phyloP scores from a whole-genome alignment of 148 eudicot species.

The Diospyros lotus region DNA sequence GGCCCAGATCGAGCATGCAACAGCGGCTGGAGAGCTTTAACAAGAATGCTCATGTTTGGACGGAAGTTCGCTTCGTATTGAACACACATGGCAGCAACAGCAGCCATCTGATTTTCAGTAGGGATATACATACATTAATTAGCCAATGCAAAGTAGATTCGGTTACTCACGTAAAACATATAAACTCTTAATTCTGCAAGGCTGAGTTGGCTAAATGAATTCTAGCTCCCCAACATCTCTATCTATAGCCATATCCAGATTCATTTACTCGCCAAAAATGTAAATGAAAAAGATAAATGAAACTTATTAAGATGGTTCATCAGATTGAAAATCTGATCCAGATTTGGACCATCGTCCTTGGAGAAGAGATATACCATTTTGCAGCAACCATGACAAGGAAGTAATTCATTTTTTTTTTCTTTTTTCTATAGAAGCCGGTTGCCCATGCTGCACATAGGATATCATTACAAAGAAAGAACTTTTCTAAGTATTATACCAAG shows the following conservation, averaged over 20 bases:
- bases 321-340: constrained; percentile 2
- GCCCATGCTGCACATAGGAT: no score
- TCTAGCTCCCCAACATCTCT: no score
- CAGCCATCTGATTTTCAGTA: constrained; percentile 63
- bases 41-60: constrained; percentile 80
- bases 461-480: no score
- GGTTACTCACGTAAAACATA: background rate
- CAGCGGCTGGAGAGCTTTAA: constrained; percentile 75
- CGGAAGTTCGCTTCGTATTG: constrained; percentile 83
- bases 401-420: background rate
- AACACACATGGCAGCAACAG: constrained; percentile 84
- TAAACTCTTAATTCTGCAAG: no score
- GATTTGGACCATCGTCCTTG: background rate
- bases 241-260: no score
- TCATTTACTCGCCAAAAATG: no score
- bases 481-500: no score
- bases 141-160: background rate
- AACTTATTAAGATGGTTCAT: background rate
- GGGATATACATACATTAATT: background rate
- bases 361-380: background rate
- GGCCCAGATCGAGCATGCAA: constrained; percentile 52
- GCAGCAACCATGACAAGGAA: background rate
- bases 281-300: no score
- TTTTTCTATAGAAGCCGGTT: background rate
- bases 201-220: no score